Percentiles rank a stretch among this genome's conserved stretches.
Evolutionary conservation across 2,329 filamentous ascomycete species (phyloP).

Genomic region (Helminthosporium solani): DNA sequence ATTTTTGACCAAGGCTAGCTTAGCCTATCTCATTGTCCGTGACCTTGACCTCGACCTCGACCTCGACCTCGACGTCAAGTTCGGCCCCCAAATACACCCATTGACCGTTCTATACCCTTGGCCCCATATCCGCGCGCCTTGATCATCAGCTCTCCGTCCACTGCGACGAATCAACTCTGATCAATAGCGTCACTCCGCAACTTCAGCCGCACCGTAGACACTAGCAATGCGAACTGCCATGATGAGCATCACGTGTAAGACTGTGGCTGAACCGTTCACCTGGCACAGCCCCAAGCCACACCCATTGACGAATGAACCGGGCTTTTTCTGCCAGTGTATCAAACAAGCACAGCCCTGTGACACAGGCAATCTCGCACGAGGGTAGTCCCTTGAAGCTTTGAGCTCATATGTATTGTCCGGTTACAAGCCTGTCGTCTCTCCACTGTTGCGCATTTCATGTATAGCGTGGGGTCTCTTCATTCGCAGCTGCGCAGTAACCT

Average conservation of each 20-base stretch:
- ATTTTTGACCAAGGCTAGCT: too few species aligned
- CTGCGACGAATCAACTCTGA: background rate
- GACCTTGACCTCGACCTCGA: too few species aligned
- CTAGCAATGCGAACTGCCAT: background rate
- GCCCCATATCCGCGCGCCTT: background rate
- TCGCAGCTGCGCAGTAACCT: background rate
- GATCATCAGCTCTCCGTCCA: background rate
- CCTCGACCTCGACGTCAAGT: too few species aligned
- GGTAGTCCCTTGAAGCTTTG: background rate
- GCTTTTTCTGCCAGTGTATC: constrained; percentile 3
- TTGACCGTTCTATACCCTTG: background rate
- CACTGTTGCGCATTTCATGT: background rate
- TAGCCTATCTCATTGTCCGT: background rate
- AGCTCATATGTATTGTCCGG: background rate
- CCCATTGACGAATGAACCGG: constrained; percentile 1
- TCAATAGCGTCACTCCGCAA: background rate
- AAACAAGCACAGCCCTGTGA: constrained; percentile 9
- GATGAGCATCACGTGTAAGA: constrained; percentile 1
- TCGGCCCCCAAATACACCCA: too few species aligned
- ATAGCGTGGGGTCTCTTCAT: background rate
- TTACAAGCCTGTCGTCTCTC: background rate
- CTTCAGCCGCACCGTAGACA: background rate
- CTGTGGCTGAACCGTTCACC: constrained; percentile 9
- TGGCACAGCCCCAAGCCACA: constrained; percentile 4
- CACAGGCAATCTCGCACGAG: background rate